Evolutionary conservation across 1,284 basidiomycete genomes (phyloP), one percentile per base, ranked within the genome.

Genomic region (Ganoderma lucidum): DNA sequence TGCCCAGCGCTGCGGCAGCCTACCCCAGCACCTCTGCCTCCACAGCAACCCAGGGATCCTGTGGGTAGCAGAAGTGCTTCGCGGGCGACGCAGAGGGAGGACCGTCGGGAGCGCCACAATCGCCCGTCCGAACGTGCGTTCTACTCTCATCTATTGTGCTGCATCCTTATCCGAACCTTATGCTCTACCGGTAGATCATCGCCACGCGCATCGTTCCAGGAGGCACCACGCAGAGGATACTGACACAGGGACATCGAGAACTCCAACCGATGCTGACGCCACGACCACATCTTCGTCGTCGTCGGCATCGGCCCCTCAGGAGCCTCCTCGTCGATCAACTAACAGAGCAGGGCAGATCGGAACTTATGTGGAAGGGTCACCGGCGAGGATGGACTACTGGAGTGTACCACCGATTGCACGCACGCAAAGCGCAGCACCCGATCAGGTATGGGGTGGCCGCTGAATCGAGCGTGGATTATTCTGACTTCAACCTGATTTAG

Each of bases 81-180:
- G n/a, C 39, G 59, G 14, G 39, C 39, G 12, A 61, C 39, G 23
- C 59, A 61, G 37, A 61, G 39, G 14, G 37, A 41, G 23, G 59
- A 61, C 2, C 39, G 59, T 4, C 37, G n/a, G 14, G 59, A 61
- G n/a, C 59, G 37, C 59, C 59, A 61, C 41, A 42, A 61, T 41
- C 59, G 37, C 23, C 28, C 59, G 23, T 19, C n/a, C 14, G 39
- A 61, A 42, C 39, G 59, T 61, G 37, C 41, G 59, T 61, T 41
- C 19, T 28, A 17, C 6, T 41, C 9, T 42, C 39, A n/a, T 0
- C 2, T 10, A 37, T 39, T 19, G 30, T 23, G 56, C 56, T 32
- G 42, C 39, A 61, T 44, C 39, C 23, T 15, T n/a, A 42, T 28
- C 39, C 17, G 4, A 5, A 42, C 23, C 28, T 61, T 6, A 61